These are phyloP conservation scores for Clonostachys solani DNA, from an alignment of 2,329 filamentous ascomycete species.

Conservation along the genomic window DNA sequence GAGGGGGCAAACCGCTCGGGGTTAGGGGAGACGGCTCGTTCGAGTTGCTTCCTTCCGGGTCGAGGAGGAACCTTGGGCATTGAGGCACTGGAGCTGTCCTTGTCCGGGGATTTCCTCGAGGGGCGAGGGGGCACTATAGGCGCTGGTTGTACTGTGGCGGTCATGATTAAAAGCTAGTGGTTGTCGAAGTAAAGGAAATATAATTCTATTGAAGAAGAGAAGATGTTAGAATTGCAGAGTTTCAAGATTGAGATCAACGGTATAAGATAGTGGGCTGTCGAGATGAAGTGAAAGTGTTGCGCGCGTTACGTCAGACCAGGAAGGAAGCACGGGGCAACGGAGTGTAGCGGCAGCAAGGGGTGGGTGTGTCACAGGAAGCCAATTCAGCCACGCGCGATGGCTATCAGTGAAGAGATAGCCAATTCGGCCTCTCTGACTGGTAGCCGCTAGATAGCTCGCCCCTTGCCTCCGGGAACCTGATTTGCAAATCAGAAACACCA, in stretches of 20 bases:
- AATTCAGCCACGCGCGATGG: too few relatives aligned
- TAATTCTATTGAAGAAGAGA: conserved; percentile 4
- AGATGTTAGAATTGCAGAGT: background rate
- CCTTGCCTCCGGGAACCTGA: too few relatives aligned
- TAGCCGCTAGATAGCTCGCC: too few relatives aligned
- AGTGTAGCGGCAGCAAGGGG: too few relatives aligned
- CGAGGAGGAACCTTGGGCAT: conserved; percentile 76
- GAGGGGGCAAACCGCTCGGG: conserved; percentile 80
- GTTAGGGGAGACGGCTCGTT: conserved; percentile 74
- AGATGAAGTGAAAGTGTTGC: background rate
- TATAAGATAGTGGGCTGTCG: background rate
- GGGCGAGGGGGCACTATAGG: conserved; percentile 57
- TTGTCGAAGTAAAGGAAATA: background rate
- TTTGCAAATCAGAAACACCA: too few relatives aligned
- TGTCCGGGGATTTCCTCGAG: conserved; percentile 39
- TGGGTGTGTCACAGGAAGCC: too few relatives aligned
- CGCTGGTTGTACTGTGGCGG: conserved; percentile 41
- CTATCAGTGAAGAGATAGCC: too few relatives aligned
- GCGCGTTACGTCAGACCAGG: too few relatives aligned
- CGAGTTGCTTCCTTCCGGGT: conserved; percentile 63
- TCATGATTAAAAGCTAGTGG: conserved; percentile 3
- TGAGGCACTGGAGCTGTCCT: conserved; percentile 23
- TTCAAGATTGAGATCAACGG: too few relatives aligned
- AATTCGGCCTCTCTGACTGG: too few relatives aligned
- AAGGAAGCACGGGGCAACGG: too few relatives aligned